These are phyloP conservation scores for Patellaria atrata DNA, from an alignment of 495 filamentous ascomycete genomes.

Conservation along the genomic window DNA sequence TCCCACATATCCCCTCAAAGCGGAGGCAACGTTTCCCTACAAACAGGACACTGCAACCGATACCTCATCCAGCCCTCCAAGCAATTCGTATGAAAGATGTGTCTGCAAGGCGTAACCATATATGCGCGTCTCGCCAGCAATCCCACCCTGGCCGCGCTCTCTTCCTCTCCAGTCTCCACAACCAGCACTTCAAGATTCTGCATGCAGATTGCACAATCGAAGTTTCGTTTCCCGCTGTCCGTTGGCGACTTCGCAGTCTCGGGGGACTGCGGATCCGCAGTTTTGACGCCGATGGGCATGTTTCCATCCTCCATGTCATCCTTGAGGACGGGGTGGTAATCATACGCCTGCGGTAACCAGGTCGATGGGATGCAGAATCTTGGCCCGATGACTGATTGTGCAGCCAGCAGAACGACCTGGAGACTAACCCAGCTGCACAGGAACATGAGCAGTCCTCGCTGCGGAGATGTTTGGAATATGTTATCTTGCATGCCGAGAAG, in stretches of 20 bases:
- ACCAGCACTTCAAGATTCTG: conserved; percentile 82
- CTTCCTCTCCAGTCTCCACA: conserved; percentile 41
- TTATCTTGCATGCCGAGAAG: conserved; percentile 63
- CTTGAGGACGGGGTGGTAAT: conserved; percentile 86
- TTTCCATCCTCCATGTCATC: conserved; percentile 61
- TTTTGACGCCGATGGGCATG: conserved; percentile 60
- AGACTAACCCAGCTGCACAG: conserved; percentile 79
- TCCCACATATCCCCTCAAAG: conserved; percentile 33
- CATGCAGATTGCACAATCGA: conserved; percentile 93
- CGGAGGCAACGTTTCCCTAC: conserved; percentile 75
- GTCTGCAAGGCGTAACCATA: conserved; percentile 94
- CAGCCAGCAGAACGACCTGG: conserved; percentile 64
- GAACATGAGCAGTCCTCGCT: conserved; percentile 43
- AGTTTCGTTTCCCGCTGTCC: conserved; percentile 43
- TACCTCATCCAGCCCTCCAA: conserved; percentile 95
- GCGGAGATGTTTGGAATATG: conserved; percentile 61
- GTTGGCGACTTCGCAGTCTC: conserved; percentile 27
- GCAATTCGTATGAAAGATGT: conserved; percentile 89
- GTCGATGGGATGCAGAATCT: conserved; percentile 55
- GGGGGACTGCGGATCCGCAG: conserved; percentile 20
- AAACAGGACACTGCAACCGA: conserved; percentile 87
- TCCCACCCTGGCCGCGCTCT: conserved; percentile 33
- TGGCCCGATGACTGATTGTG: conserved; percentile 76
- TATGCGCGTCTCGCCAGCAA: conserved; percentile 68
- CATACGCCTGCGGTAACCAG: conserved; percentile 75